Conservation (phyloP, 257 asterid species). For the Ligustrum vulgare region DNA sequence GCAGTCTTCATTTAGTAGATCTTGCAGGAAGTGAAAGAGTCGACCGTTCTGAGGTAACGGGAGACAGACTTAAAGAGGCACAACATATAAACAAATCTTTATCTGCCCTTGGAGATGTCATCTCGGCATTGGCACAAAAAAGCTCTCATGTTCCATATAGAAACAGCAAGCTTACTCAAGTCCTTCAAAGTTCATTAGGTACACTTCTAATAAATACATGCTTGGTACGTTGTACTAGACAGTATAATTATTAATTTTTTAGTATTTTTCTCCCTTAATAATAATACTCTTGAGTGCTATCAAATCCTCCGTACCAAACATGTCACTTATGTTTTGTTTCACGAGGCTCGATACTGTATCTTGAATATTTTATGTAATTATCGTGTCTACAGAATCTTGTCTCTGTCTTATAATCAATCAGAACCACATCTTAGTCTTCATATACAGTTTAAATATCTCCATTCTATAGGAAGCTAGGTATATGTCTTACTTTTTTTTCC, state of each 20-base stretch:
- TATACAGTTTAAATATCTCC: background rate
- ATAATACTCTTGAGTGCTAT: background rate
- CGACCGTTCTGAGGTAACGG: slow-evolving; percentile 96
- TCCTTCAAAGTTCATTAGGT: slow-evolving; percentile 95
- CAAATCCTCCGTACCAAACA: background rate
- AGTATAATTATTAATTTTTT: background rate
- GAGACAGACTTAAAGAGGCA: slow-evolving; percentile 94
- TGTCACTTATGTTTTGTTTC: background rate
- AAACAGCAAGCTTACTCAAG: slow-evolving; percentile 98
- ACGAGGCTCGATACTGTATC: background rate
- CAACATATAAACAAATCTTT: slow-evolving; percentile 91
- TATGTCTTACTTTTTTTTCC: background rate
- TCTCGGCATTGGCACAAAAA: slow-evolving; percentile 85
- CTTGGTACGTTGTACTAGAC: background rate
- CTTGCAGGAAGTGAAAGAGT: slow-evolving; percentile 99
- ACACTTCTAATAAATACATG: background rate
- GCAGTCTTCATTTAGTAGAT: slow-evolving; percentile 98
- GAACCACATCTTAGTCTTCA: background rate
- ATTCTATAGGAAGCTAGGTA: background rate
- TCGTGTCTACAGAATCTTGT: background rate
- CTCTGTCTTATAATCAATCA: background rate
- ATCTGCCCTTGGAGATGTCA: slow-evolving; percentile 97
- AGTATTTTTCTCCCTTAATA: background rate
- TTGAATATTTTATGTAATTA: background rate
- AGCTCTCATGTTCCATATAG: slow-evolving; percentile 85